Evolutionary conservation across 2,329 filamentous ascomycete species (phyloP).

Genomic region (Arthrobotrys entomopaga): DNA sequence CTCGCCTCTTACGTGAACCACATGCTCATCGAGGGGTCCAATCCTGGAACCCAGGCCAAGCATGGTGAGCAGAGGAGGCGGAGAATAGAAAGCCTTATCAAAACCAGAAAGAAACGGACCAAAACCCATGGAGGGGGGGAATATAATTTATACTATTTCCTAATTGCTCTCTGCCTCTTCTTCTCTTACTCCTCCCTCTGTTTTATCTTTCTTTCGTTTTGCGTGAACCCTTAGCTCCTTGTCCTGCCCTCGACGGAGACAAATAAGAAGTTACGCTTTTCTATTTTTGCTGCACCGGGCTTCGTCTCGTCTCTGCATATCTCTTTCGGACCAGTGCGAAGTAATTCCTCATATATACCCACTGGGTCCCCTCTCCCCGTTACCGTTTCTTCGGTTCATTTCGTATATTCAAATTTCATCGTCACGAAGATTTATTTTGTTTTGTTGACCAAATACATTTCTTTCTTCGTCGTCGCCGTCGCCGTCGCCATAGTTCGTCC

Average conservation of each 20-base stretch:
- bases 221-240: slow-evolving; percentile 11
- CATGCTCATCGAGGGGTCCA: slow-evolving; percentile 31
- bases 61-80: slow-evolving; percentile 36
- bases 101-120: slow-evolving; percentile 15
- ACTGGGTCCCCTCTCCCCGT: slow-evolving; percentile 16
- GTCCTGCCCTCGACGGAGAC: slow-evolving; percentile 38
- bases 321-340: slow-evolving; percentile 6
- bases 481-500: background rate
- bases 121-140: slow-evolving; percentile 15
- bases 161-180: slow-evolving; percentile 4
- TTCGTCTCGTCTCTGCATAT: slow-evolving; percentile 10
- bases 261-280: slow-evolving; percentile 46
- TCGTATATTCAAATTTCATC: slow-evolving; percentile 17
- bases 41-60: slow-evolving; percentile 5
- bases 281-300: slow-evolving; percentile 40
- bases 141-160: slow-evolving; percentile 35
- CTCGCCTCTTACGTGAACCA: slow-evolving; percentile 25
- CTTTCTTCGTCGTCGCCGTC: slow-evolving; percentile 18
- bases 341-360: slow-evolving; percentile 34
- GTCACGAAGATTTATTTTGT: slow-evolving; percentile 20
- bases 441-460: slow-evolving; percentile 23
- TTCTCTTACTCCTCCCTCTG: slow-evolving; percentile 1
- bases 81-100: slow-evolving; percentile 35
- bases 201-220: slow-evolving; percentile 16
- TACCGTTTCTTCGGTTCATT: slow-evolving; percentile 31